A percentile compares a stretch with the other conserved stretches of the same genome.
Evolutionary conservation across 1,139 yeast genomes (phyloP).

Genomic region (Hyphopichia burtonii): DNA sequence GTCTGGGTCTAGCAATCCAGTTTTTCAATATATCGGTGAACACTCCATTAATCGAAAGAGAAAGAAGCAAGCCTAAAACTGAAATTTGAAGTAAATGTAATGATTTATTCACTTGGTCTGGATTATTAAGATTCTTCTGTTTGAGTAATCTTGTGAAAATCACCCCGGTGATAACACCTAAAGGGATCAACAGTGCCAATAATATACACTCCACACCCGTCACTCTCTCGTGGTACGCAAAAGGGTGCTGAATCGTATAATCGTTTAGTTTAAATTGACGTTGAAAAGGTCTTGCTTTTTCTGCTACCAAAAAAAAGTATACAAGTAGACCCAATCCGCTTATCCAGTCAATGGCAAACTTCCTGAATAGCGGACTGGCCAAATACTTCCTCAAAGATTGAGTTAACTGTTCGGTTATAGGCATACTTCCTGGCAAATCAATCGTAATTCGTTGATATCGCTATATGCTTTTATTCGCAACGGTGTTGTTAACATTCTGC

Average conservation of each 20-base stretch:
- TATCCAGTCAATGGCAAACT: constrained; percentile 23
- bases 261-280: constrained; percentile 22
- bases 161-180: constrained; percentile 1
- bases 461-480: too few species aligned
- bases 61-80: constrained; percentile 50
- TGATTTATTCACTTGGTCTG: constrained; percentile 1
- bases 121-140: not conserved
- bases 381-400: constrained; percentile 5
- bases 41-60: constrained; percentile 51
- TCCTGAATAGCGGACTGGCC: constrained; percentile 6
- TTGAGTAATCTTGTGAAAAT: not conserved
- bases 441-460: too few species aligned
- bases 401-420: not conserved
- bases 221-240: constrained; percentile 31
- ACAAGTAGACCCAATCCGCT: constrained; percentile 15
- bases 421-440: too few species aligned
- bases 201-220: constrained; percentile 8
- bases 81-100: constrained; percentile 37
- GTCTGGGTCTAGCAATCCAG: constrained; percentile 50
- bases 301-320: constrained; percentile 26
- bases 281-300: constrained; percentile 24
- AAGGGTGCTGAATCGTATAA: constrained; percentile 35
- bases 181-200: constrained; percentile 7
- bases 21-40: constrained; percentile 47
- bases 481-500: too few species aligned